Evolutionary conservation across 2,329 filamentous ascomycete genomes (phyloP).

Genomic region (Pestalotiopsis sp.): DNA sequence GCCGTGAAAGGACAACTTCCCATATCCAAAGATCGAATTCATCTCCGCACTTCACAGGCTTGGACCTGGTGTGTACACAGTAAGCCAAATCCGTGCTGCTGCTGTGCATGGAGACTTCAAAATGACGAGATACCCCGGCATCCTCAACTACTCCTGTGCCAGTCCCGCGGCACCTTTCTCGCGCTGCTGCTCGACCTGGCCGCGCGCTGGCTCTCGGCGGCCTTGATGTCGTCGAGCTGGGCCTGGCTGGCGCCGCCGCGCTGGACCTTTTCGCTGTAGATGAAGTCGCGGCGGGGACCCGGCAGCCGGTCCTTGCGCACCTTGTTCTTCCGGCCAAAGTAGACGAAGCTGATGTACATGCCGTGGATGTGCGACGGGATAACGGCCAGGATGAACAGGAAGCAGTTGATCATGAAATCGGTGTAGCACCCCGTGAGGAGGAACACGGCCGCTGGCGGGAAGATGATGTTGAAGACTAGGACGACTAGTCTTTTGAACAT

Average conservation of each 20-base stretch:
- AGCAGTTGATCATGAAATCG: constrained; percentile 10
- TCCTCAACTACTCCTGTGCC: not conserved
- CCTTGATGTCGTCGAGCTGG: constrained; percentile 4
- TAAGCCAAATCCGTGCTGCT: not conserved
- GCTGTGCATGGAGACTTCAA: not conserved
- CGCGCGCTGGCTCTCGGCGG: not conserved
- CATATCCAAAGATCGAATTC: no score
- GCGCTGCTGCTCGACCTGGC: not conserved
- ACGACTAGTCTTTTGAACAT: constrained; percentile 12
- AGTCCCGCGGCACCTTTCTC: not conserved
- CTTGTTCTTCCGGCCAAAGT: constrained; percentile 10
- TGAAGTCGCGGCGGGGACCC: not conserved
- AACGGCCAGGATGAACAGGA: constrained; percentile 9
- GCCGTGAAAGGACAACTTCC: no score
- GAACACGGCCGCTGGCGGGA: constrained; percentile 3
- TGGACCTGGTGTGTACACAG: not conserved
- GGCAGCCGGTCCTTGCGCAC: constrained; percentile 9
- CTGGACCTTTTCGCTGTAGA: constrained; percentile 12
- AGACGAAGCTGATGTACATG: constrained; percentile 13
- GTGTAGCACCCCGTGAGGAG: not conserved
- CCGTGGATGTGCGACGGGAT: constrained; percentile 13
- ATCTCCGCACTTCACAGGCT: no score
- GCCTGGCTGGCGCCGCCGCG: constrained; percentile 1
- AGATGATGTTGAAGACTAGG: constrained; percentile 7
- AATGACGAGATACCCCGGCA: not conserved